Conservation (phyloP, 495 filamentous ascomycete species). For the Elasticomyces elasticus region DNA sequence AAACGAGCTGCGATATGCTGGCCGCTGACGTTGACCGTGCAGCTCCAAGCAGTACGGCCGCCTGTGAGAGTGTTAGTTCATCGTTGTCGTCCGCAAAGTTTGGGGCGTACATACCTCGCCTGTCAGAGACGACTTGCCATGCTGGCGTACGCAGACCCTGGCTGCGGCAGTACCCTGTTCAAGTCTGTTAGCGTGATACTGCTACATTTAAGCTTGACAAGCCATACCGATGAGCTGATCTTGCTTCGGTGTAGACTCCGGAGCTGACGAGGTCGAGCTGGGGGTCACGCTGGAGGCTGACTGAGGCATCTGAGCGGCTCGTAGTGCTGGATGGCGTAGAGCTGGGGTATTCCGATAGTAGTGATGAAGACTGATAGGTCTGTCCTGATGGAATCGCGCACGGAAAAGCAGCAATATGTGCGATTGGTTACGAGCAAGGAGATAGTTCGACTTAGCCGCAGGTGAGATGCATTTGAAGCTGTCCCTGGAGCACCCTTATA, state of each 20-base stretch:
- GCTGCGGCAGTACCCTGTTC: conserved; percentile 14
- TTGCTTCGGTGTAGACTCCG: conserved; percentile 3
- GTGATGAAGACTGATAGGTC: conserved; percentile 8
- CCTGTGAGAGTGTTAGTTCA: conserved; percentile 39
- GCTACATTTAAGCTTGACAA: not conserved
- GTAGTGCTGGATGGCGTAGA: not conserved
- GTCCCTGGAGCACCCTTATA: not conserved
- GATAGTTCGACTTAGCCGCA: conserved; percentile 8
- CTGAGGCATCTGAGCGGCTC: not conserved
- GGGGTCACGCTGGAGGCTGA: not conserved
- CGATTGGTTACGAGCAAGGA: conserved; percentile 9
- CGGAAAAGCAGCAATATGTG: not conserved
- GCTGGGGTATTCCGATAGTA: not conserved
- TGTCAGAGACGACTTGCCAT: conserved; percentile 23
- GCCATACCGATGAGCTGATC: conserved; percentile 4
- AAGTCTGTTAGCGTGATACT: not conserved
- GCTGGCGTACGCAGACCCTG: conserved; percentile 12
- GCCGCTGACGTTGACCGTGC: conserved; percentile 52
- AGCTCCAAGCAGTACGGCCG: conserved; percentile 86
- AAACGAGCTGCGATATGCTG: conserved; percentile 55
- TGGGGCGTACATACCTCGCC: conserved; percentile 15
- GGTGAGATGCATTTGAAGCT: not conserved
- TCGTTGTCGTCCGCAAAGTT: not conserved
- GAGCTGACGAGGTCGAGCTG: not conserved
- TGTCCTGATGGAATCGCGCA: not conserved